Percentiles rank a stretch among this genome's conserved stretches.
phyloP scores from a whole-genome alignment of 2,329 filamentous ascomycete genomes.

The Lachnellula cervina region DNA sequence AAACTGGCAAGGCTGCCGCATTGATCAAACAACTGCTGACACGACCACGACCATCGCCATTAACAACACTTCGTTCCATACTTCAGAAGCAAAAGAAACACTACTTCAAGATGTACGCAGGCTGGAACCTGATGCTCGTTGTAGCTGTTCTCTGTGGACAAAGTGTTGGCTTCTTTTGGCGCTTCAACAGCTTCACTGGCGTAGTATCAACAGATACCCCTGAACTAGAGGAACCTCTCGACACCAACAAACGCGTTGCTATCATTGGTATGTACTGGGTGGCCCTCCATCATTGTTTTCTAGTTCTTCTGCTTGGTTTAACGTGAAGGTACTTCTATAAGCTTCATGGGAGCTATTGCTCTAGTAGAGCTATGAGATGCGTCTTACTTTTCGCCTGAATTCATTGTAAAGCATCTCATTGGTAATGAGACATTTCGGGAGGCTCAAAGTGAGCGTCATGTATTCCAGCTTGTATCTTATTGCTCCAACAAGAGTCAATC shows the following conservation, averaged over 20 bases:
- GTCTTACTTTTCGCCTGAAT: neutral
- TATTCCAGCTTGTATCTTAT: neutral
- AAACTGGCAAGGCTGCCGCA: constrained; percentile 6
- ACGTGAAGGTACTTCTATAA: neutral
- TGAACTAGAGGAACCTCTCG: constrained; percentile 17
- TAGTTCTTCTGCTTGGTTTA: neutral
- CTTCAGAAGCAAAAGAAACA: neutral
- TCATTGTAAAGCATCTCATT: no score
- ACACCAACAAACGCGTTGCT: constrained; percentile 25
- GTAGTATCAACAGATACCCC: constrained; percentile 9
- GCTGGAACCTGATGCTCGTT: constrained; percentile 21
- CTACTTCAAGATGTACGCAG: constrained; percentile 22
- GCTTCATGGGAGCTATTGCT: neutral
- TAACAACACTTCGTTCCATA: neutral
- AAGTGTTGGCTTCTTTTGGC: constrained; percentile 28
- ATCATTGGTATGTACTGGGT: constrained; percentile 29
- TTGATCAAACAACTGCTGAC: constrained; percentile 3
- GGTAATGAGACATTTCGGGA: no score
- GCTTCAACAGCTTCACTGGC: constrained; percentile 17
- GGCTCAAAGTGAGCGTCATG: neutral
- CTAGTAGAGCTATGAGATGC: neutral
- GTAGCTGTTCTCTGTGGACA: constrained; percentile 18
- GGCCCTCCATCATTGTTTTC: neutral
- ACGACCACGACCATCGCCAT: neutral
- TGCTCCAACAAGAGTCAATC: neutral